These are phyloP conservation scores for Yarrowia bubula DNA, from an alignment of 805 yeast genomes.

Conservation along the genomic window DNA sequence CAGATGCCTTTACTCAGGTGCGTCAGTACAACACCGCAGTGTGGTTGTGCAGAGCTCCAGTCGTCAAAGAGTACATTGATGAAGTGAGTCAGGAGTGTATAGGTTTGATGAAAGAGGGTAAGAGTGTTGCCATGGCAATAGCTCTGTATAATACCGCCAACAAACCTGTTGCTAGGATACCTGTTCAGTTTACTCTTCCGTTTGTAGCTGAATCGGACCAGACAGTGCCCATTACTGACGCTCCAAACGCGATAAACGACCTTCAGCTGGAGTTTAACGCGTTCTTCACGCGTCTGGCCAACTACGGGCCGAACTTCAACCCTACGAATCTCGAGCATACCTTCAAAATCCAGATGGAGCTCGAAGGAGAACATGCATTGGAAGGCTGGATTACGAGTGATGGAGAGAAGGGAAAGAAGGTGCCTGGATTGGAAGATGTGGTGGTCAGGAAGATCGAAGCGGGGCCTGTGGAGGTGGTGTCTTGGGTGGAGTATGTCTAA, in stretches of 20 bases:
- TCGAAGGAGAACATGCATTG: neutral
- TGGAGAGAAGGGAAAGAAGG: neutral
- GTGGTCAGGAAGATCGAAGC: slow-evolving; percentile 7
- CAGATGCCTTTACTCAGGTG: slow-evolving; percentile 46
- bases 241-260: neutral
- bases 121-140: neutral
- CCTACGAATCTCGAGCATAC: neutral
- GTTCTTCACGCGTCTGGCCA: slow-evolving; percentile 8
- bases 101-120: slow-evolving; percentile 19
- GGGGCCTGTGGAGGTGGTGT: neutral
- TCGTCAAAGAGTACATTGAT: slow-evolving; percentile 47
- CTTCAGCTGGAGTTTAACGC: slow-evolving; percentile 11
- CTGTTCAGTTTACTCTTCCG: neutral
- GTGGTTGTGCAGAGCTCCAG: slow-evolving; percentile 48
- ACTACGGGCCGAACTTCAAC: neutral
- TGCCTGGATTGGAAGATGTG: neutral
- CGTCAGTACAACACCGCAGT: slow-evolving; percentile 47
- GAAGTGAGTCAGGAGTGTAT: slow-evolving; percentile 39
- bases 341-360: neutral
- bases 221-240: neutral
- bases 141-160: neutral
- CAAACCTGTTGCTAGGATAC: slow-evolving; percentile 3
- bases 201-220: neutral
- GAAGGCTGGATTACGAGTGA: neutral
- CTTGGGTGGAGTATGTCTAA: slow-evolving; percentile 3